Percentiles rank a stretch among this genome's conserved stretches.
Evolutionary conservation across 371 early-diverging fungal genomes (phyloP).

Genomic region (Rhizopus stolonifer): DNA sequence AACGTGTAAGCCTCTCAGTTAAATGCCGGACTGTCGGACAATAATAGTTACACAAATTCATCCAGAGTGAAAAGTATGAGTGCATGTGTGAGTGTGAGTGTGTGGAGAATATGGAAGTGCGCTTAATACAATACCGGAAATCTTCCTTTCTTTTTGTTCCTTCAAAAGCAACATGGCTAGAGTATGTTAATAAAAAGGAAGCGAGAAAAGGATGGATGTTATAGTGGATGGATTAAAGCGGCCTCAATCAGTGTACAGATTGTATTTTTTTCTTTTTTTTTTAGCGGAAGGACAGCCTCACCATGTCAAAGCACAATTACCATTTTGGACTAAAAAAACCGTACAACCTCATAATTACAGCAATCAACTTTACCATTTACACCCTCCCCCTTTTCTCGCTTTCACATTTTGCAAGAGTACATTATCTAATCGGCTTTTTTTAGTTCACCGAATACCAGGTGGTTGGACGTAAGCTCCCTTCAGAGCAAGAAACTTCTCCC

Average conservation of each 20-base stretch:
- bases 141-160: constrained; percentile 1
- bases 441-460: constrained; percentile 81
- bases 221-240: background rate
- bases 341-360: too few relatives aligned
- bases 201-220: background rate
- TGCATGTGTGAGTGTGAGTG: too few relatives aligned
- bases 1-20: too few relatives aligned
- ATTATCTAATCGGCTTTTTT: background rate
- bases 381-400: background rate
- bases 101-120: background rate
- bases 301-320: too few relatives aligned
- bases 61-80: background rate
- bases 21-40: background rate
- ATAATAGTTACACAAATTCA: too few relatives aligned
- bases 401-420: background rate
- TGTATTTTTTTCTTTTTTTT: too few relatives aligned
- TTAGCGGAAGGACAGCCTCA: too few relatives aligned
- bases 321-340: too few relatives aligned
- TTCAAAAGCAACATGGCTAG: constrained; percentile 4
- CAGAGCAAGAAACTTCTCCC: constrained; percentile 91
- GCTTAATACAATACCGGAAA: background rate
- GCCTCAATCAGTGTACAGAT: background rate
- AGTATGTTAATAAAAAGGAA: background rate
- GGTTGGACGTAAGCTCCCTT: constrained; percentile 93
- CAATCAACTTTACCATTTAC: background rate